Conservation (phyloP, 208 protist species). For the Borovskyia barvae region DNA sequence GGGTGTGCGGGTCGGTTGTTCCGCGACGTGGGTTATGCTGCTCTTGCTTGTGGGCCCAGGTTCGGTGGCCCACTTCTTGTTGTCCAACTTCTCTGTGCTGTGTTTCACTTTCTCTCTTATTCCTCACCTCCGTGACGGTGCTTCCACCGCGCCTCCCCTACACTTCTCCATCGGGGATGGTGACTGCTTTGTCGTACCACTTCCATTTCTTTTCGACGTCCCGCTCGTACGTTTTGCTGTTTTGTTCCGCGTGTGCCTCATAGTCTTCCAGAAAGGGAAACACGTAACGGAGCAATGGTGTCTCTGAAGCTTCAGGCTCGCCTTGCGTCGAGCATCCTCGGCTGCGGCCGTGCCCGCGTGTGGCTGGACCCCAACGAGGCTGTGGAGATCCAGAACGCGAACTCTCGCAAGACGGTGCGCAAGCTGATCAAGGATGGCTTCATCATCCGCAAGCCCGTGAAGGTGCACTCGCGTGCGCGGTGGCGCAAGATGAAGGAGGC, state of each 20-base stretch:
- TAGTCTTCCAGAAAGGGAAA: too few relatives aligned
- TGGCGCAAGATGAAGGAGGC: conserved; percentile 86
- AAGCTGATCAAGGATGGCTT: conserved; percentile 98
- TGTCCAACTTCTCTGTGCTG: too few relatives aligned
- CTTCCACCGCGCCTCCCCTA: too few relatives aligned
- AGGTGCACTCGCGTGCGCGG: conserved; percentile 95
- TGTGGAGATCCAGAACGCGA: conserved; percentile 96
- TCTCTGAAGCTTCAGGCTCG: conserved; percentile 96
- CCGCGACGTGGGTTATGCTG: too few relatives aligned
- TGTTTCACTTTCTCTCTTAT: conserved; percentile 1
- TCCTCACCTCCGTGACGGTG: neutral
- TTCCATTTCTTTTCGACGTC: too few relatives aligned
- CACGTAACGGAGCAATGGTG: conserved; percentile 55
- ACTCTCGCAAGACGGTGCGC: conserved; percentile 96
- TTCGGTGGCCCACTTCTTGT: too few relatives aligned
- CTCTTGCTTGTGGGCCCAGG: too few relatives aligned
- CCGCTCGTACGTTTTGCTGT: too few relatives aligned
- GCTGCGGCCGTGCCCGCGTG: conserved; percentile 97
- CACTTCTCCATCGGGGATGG: too few relatives aligned
- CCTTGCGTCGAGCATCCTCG: conserved; percentile 97
- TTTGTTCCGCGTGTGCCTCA: too few relatives aligned
- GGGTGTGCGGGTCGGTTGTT: too few relatives aligned
- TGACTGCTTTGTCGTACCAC: too few relatives aligned
- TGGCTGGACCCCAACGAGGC: conserved; percentile 99
- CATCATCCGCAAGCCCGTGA: conserved; percentile 96